Evolutionary conservation across 257 asterid genomes (phyloP).

Genomic region (Marsdenia floribunda): DNA sequence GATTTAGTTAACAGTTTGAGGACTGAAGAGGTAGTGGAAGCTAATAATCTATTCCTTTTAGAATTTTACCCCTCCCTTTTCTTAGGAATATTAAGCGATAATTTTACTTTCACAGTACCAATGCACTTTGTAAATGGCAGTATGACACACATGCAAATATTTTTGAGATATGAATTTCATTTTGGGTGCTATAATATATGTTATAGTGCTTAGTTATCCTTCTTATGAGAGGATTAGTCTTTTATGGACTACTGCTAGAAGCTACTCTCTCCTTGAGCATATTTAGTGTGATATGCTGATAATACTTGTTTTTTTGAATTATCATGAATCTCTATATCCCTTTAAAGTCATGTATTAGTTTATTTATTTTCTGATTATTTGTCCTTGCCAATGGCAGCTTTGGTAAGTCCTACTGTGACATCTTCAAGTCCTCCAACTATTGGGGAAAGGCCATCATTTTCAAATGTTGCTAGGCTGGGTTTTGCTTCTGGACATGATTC

Average conservation of each 20-base stretch:
- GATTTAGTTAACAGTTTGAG: not conserved
- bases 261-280: not conserved
- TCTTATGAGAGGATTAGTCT: not conserved
- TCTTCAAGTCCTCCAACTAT: slow-evolving; percentile 54
- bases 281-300: not conserved
- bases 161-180: not conserved
- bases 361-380: slow-evolving; percentile 13
- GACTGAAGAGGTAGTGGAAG: not conserved
- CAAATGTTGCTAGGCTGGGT: slow-evolving; percentile 86
- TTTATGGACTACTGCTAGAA: not conserved
- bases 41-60: not conserved
- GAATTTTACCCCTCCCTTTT: not conserved
- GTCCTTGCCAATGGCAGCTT: slow-evolving; percentile 39
- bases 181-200: not conserved
- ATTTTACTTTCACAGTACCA: not conserved
- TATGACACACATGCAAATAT: not conserved
- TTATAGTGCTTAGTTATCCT: not conserved
- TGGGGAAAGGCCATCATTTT: slow-evolving; percentile 58
- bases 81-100: not conserved
- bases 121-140: not conserved
- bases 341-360: slow-evolving; percentile 7
- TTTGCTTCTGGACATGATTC: slow-evolving; percentile 92
- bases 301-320: not conserved
- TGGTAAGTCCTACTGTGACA: slow-evolving; percentile 53
- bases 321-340: not conserved